Percentiles rank a stretch among this genome's conserved stretches.
Evolutionary conservation across 1,139 yeast species (phyloP).

Genomic region (Tardiomyces blankii): DNA sequence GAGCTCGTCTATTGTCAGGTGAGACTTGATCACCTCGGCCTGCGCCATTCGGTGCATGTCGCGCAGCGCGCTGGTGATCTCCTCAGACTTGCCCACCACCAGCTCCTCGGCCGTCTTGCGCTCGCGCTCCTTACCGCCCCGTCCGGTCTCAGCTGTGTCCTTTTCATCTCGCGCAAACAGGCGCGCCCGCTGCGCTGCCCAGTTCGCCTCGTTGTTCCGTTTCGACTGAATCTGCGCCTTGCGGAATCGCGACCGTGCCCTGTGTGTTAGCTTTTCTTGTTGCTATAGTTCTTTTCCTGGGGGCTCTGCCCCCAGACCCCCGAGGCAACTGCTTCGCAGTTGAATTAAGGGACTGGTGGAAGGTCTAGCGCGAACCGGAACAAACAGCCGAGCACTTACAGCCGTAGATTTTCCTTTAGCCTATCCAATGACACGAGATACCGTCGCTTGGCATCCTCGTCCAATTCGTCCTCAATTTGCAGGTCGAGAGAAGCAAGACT

Average conservation of each 20-base stretch:
- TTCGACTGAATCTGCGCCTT: slow-evolving; percentile 22
- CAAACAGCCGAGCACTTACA: slow-evolving; percentile 6
- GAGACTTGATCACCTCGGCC: slow-evolving; percentile 39
- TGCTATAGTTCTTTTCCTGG: too few species aligned
- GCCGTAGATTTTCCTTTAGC: slow-evolving; percentile 16
- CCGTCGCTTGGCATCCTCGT: slow-evolving; percentile 7
- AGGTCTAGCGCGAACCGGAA: background rate
- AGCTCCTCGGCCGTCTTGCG: slow-evolving; percentile 21
- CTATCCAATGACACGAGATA: slow-evolving; percentile 12
- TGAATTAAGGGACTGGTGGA: background rate
- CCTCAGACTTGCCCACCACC: slow-evolving; percentile 38
- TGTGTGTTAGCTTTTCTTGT: background rate
- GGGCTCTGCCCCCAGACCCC: too few species aligned
- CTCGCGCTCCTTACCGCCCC: slow-evolving; percentile 7
- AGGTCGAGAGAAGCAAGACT: slow-evolving; percentile 14
- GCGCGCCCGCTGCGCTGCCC: slow-evolving; percentile 3
- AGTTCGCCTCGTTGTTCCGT: slow-evolving; percentile 10
- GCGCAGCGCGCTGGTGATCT: slow-evolving; percentile 42
- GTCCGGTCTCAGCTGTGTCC: slow-evolving; percentile 2
- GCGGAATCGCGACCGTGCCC: slow-evolving; percentile 11
- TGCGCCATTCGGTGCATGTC: slow-evolving; percentile 44
- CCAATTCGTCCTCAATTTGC: slow-evolving; percentile 9
- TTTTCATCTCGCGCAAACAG: slow-evolving; percentile 2
- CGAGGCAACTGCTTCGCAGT: too few species aligned
- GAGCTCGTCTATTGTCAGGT: slow-evolving; percentile 48